phyloP scores from a whole-genome alignment of 495 filamentous ascomycete species.

The Arthonia radiata region DNA sequence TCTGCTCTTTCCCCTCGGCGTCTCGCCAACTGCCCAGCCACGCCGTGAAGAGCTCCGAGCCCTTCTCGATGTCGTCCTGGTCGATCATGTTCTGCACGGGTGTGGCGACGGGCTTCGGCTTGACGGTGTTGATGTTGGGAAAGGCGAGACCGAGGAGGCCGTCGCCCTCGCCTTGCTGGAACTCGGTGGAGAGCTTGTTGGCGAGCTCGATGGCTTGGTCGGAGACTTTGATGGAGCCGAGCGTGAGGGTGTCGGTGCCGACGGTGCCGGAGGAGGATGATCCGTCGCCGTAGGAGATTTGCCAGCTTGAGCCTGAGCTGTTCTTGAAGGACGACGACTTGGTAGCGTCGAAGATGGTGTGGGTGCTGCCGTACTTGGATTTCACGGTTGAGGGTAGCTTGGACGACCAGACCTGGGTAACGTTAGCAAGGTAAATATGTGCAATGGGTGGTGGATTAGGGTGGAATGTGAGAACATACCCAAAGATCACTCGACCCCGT shows the following conservation, averaged over 20 bases:
- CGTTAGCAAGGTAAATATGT: slow-evolving; percentile 6
- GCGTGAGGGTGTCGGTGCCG: slow-evolving; percentile 38
- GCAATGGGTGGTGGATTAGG: slow-evolving; percentile 1
- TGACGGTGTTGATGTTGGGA: slow-evolving; percentile 43
- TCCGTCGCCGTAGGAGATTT: slow-evolving; percentile 50
- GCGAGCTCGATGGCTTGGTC: slow-evolving; percentile 48
- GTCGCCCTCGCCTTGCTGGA: slow-evolving; percentile 34
- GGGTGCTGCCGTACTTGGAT: slow-evolving; percentile 12
- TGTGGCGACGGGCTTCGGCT: slow-evolving; percentile 33
- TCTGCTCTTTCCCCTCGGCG: slow-evolving; percentile 24
- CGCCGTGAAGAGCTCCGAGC: slow-evolving; percentile 44
- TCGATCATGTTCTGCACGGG: slow-evolving; percentile 55
- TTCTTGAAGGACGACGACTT: slow-evolving; percentile 39
- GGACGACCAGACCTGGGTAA: slow-evolving; percentile 33
- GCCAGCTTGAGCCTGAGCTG: slow-evolving; percentile 27
- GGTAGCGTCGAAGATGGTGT: slow-evolving; percentile 29
- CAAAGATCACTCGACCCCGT: slow-evolving; percentile 57
- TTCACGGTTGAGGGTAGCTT: slow-evolving; percentile 20
- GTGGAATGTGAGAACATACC: slow-evolving; percentile 22
- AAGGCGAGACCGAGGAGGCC: slow-evolving; percentile 54
- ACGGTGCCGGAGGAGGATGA: slow-evolving; percentile 45
- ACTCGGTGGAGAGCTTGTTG: slow-evolving; percentile 33
- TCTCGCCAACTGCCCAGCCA: slow-evolving; percentile 43
- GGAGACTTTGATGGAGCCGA: slow-evolving; percentile 45
- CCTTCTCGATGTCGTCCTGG: slow-evolving; percentile 36